These are phyloP conservation scores for Mucor lusitanicus DNA, from an alignment of 371 early-diverging fungal genomes.

Conservation along the genomic window DNA sequence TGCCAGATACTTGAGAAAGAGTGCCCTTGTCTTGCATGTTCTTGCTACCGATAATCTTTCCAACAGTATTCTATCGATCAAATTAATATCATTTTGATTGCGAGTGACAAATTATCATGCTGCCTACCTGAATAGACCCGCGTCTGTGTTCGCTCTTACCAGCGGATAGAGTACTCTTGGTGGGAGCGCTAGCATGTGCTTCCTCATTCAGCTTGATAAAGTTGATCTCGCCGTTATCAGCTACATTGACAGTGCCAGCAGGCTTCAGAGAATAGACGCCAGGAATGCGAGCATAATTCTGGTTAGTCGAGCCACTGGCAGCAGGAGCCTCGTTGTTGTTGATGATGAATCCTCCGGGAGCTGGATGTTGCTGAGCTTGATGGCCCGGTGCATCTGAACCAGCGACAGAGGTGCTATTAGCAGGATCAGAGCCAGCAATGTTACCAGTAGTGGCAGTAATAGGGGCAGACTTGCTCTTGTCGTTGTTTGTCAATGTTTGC, in stretches of 20 bases:
- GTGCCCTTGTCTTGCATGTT: conserved; percentile 4
- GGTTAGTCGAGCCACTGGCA: neutral
- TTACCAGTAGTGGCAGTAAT: neutral
- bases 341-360: neutral
- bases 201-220: neutral
- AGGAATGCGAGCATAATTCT: neutral
- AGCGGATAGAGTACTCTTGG: neutral
- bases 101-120: neutral
- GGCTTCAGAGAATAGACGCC: conserved; percentile 3
- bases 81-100: neutral
- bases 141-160: conserved; percentile 3
- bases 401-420: neutral
- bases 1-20: conserved; percentile 4
- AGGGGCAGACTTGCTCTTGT: neutral
- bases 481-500: neutral
- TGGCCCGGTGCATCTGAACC: neutral
- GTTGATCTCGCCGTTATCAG: neutral
- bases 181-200: neutral
- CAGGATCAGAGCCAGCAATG: neutral
- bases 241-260: neutral
- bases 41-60: conserved; percentile 9
- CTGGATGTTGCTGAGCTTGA: neutral
- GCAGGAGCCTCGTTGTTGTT: neutral
- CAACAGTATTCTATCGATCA: conserved; percentile 6
- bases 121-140: conserved; percentile 4